phyloP scores from a whole-genome alignment of 2,329 filamentous ascomycete species.

The Anthostomella pinea region DNA sequence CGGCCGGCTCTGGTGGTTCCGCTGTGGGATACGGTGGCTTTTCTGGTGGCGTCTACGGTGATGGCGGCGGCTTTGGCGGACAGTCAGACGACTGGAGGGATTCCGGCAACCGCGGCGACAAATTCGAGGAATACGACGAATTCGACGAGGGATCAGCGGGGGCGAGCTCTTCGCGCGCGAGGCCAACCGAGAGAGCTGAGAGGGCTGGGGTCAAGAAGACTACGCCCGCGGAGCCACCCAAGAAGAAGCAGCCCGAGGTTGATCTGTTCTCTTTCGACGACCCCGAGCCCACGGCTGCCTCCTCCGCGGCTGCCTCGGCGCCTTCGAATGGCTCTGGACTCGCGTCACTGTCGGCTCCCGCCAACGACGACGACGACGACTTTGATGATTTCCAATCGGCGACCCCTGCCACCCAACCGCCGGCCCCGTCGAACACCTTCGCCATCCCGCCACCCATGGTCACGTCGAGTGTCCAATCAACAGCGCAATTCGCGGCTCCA shows the following conservation, averaged over 20 bases:
- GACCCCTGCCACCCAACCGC: constrained; percentile 50
- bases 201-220: constrained; percentile 54
- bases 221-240: constrained; percentile 54
- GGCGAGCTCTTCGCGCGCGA: constrained; percentile 50
- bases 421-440: constrained; percentile 43
- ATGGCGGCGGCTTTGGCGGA: constrained; percentile 89
- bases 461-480: constrained; percentile 51
- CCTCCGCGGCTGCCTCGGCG: constrained; percentile 40
- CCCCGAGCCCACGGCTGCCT: constrained; percentile 49
- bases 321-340: constrained; percentile 46
- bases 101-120: constrained; percentile 60
- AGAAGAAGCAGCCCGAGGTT: constrained; percentile 83
- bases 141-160: constrained; percentile 72
- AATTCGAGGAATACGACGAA: constrained; percentile 97
- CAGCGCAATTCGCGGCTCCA: constrained; percentile 73
- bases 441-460: constrained; percentile 46
- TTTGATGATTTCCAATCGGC: constrained; percentile 98
- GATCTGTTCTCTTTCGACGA: constrained; percentile 95
- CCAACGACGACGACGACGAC: constrained; percentile 80
- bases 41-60: constrained; percentile 81
- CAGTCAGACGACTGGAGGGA: constrained; percentile 70
- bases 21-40: constrained; percentile 53
- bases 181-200: constrained; percentile 46
- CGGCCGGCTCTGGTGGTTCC: constrained; percentile 65
- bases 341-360: constrained; percentile 42